These are phyloP conservation scores for Pontederia crassipes DNA, from an alignment of 176 grass and related monocot genomes.

Conservation along the genomic window DNA sequence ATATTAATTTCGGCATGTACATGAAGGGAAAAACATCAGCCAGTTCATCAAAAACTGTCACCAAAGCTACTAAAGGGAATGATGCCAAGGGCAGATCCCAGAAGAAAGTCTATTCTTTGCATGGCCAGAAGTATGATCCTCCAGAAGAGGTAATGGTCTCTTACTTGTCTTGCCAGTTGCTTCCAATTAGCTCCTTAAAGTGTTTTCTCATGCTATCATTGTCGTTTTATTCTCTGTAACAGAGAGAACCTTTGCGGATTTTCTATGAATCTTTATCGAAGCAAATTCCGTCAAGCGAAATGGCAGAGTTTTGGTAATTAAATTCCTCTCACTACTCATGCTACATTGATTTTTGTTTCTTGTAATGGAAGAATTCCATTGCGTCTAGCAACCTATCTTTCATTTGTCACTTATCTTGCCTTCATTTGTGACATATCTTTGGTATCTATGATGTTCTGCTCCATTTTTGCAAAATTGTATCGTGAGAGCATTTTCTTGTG, in stretches of 20 bases:
- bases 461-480: too few species aligned
- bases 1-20: not conserved
- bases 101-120: slow-evolving; percentile 85
- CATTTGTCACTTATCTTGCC: too few species aligned
- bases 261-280: slow-evolving; percentile 84
- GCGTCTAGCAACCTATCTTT: too few species aligned
- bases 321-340: not conserved
- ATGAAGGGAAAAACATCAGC: slow-evolving; percentile 29
- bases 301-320: slow-evolving; percentile 79
- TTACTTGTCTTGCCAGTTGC: too few species aligned
- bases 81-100: slow-evolving; percentile 28
- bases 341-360: not conserved
- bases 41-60: slow-evolving; percentile 31
- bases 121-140: slow-evolving; percentile 85
- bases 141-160: slow-evolving; percentile 52
- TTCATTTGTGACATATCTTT: too few species aligned
- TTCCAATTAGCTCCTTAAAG: not conserved
- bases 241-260: slow-evolving; percentile 89
- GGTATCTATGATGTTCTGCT: too few species aligned
- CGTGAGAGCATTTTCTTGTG: too few species aligned
- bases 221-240: not conserved
- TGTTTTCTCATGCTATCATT: not conserved
- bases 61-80: slow-evolving; percentile 26
- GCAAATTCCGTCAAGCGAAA: slow-evolving; percentile 91
- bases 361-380: not conserved